Percentiles rank a stretch among this genome's conserved stretches.
These are phyloP conservation scores for Stagonosporopsis vannaccii DNA, from an alignment of 2,329 filamentous ascomycete species.

Conservation along the genomic window DNA sequence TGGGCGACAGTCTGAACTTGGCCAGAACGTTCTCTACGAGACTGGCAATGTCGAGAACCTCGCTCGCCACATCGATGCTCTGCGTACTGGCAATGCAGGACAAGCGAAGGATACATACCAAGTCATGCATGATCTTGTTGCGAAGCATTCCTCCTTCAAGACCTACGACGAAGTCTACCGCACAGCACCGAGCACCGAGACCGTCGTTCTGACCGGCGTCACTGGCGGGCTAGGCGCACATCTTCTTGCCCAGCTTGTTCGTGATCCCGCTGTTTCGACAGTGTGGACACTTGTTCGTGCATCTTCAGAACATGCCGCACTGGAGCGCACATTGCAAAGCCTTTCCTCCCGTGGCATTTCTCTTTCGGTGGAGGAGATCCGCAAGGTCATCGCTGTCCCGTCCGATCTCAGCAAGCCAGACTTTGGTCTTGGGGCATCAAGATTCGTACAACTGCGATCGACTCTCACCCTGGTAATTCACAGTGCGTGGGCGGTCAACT, in stretches of 20 bases:
- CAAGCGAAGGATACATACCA: constrained; percentile 49
- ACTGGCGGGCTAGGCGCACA: constrained; percentile 72
- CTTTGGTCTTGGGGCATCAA: constrained; percentile 50
- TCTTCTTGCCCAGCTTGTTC: constrained; percentile 54
- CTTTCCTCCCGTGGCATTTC: constrained; percentile 48
- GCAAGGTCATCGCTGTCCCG: constrained; percentile 49
- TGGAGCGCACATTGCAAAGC: constrained; percentile 47
- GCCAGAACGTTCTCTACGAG: constrained; percentile 67
- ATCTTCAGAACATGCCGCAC: constrained; percentile 41
- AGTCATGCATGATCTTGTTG: constrained; percentile 57
- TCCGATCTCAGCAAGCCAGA: constrained; percentile 51
- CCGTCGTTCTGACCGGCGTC: constrained; percentile 64
- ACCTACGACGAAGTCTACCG: constrained; percentile 6
- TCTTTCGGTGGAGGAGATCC: constrained; percentile 30
- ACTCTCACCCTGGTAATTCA: constrained; percentile 57
- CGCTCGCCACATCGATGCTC: constrained; percentile 53
- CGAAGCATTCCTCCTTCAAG: constrained; percentile 53
- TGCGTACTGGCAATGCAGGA: constrained; percentile 50
- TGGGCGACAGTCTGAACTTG: constrained; percentile 51
- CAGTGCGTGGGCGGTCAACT: constrained; percentile 64
- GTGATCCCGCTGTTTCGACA: constrained; percentile 37
- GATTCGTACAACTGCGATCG: constrained; percentile 18
- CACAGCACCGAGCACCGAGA: constrained; percentile 3
- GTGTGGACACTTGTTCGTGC: constrained; percentile 64
- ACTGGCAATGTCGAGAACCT: constrained; percentile 59